Conservation (phyloP, 176 grass and related monocot species). For the Triticum timopheevii region DNA sequence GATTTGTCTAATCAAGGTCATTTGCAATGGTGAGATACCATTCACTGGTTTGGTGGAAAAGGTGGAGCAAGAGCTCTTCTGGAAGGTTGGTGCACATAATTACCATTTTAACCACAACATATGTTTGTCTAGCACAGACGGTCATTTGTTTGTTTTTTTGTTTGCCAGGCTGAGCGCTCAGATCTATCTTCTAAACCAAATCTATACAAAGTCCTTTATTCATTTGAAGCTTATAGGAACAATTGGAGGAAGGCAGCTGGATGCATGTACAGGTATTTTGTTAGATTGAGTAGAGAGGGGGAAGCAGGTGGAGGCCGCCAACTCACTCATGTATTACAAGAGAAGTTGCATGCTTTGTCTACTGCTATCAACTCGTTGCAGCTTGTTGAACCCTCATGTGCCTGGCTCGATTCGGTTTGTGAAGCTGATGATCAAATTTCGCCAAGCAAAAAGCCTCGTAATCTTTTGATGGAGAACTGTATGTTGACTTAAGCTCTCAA, state of each 20-base stretch:
- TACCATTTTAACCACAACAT: not conserved
- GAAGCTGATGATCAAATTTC: slow-evolving; percentile 54
- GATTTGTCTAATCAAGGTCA: slow-evolving; percentile 57
- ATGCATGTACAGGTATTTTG: slow-evolving; percentile 88
- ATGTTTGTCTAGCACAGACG: not conserved
- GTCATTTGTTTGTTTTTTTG: slow-evolving; percentile 16
- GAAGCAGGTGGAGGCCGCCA: slow-evolving; percentile 49
- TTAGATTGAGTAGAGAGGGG: slow-evolving; percentile 82
- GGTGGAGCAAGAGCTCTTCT: slow-evolving; percentile 93
- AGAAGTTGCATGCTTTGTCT: slow-evolving; percentile 85
- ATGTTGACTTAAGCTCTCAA: slow-evolving; percentile 44
- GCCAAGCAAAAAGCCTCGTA: slow-evolving; percentile 75
- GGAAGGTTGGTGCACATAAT: slow-evolving; percentile 55
- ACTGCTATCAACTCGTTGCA: slow-evolving; percentile 88
- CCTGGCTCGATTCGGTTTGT: slow-evolving; percentile 75
- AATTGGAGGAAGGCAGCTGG: slow-evolving; percentile 96
- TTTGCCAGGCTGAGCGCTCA: slow-evolving; percentile 78
- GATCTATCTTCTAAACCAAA: slow-evolving; percentile 81
- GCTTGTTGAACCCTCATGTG: slow-evolving; percentile 81
- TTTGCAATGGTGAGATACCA: slow-evolving; percentile 86
- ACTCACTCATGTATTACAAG: slow-evolving; percentile 58
- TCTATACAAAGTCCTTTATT: slow-evolving; percentile 91
- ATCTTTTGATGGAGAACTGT: slow-evolving; percentile 66
- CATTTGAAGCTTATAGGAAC: slow-evolving; percentile 86
- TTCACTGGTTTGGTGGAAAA: slow-evolving; percentile 89